phyloP scores from a whole-genome alignment of 345 rosid genomes.

The Citrus mangshanensis region DNA sequence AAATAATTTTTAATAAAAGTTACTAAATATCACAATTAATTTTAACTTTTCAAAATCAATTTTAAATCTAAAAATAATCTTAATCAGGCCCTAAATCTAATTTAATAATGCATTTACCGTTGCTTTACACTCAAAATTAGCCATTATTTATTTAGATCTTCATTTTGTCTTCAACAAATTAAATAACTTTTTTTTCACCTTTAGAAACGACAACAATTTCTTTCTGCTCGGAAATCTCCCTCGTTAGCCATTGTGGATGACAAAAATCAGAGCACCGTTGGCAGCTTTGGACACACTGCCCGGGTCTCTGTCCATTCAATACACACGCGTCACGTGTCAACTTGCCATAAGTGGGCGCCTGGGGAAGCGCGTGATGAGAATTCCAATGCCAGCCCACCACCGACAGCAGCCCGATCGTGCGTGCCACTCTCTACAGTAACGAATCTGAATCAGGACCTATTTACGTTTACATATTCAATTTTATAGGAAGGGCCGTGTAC shows the following conservation, averaged over 20 bases:
- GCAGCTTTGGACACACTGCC: background rate
- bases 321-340: background rate
- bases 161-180: no score
- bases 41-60: rapidly evolving
- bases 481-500: no score
- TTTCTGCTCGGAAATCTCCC: no score
- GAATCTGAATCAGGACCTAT: background rate
- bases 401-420: background rate
- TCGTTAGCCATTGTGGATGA: no score
- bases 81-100: rapidly evolving
- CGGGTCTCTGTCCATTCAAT: background rate
- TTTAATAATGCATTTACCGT: no score
- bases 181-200: no score
- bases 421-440: background rate
- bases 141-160: no score
- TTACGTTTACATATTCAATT: background rate
- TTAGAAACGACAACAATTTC: no score
- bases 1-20: no score
- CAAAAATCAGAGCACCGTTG: background rate
- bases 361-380: background rate
- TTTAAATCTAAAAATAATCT: no score
- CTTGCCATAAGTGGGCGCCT: background rate
- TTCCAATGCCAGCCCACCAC: background rate
- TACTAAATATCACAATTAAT: no score
- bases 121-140: no score